Evolutionary conservation across 2,329 filamentous ascomycete genomes (phyloP).

Genomic region (Lasiodiplodia citricola): DNA sequence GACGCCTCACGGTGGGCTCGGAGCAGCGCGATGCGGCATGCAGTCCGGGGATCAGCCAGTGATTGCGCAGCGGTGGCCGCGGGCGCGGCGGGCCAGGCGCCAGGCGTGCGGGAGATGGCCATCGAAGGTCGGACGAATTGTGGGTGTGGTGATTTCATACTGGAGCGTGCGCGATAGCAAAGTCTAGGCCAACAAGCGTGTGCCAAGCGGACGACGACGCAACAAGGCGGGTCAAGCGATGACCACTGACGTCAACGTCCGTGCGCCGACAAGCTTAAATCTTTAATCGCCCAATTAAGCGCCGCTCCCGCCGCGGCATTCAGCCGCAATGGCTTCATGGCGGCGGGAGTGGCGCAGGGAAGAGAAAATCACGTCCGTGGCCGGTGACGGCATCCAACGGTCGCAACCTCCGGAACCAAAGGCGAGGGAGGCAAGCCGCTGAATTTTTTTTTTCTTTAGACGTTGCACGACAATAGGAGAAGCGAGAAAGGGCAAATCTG

Average conservation of each 20-base stretch:
- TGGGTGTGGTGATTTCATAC: constrained; percentile 27
- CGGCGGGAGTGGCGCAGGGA: constrained; percentile 24
- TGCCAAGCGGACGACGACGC: neutral
- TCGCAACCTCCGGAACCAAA: neutral
- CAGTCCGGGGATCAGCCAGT: neutral
- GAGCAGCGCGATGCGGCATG: neutral
- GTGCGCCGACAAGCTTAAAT: constrained; percentile 21
- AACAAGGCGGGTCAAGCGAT: constrained; percentile 17
- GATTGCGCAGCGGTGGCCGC: neutral
- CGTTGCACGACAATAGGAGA: neutral
- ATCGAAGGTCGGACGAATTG: constrained; percentile 11
- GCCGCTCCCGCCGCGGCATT: neutral
- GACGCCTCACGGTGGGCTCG: neutral
- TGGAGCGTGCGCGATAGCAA: constrained; percentile 16
- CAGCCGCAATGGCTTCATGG: neutral
- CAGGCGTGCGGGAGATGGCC: constrained; percentile 15
- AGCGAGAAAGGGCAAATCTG: neutral
- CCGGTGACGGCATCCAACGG: neutral
- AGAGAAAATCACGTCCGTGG: neutral
- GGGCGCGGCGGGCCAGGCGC: neutral
- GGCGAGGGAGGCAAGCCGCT: no score
- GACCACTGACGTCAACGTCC: constrained; percentile 19
- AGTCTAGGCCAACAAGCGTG: neutral
- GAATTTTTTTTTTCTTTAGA: no score
- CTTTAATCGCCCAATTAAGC: neutral